Conservation (phyloP, 1,284 basidiomycete species). For the Pseudozyma tsukubaensis region DNA sequence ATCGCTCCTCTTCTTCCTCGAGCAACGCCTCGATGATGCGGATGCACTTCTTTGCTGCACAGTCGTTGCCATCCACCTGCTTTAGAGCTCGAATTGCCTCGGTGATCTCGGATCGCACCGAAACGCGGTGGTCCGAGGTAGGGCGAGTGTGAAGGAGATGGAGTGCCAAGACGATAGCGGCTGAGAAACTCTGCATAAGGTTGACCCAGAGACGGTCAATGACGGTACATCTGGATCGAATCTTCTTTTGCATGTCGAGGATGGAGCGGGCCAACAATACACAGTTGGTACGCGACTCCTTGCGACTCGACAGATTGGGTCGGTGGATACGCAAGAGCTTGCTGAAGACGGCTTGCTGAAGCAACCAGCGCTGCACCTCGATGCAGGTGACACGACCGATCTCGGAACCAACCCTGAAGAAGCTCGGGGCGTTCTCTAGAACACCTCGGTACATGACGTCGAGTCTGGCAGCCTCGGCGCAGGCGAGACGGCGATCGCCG, state of each 20-base stretch:
- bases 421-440: constrained; percentile 54
- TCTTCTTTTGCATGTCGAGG: constrained; percentile 63
- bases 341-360: constrained; percentile 64
- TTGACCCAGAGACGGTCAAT: constrained; percentile 62
- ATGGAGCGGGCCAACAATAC: constrained; percentile 62
- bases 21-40: constrained; percentile 63
- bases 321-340: constrained; percentile 63
- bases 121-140: constrained; percentile 37
- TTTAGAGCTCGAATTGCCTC: constrained; percentile 62
- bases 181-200: constrained; percentile 60
- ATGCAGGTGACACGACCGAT: constrained; percentile 45
- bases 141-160: constrained; percentile 61
- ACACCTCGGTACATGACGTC: constrained; percentile 55
- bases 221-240: constrained; percentile 57
- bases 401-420: constrained; percentile 61
- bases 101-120: constrained; percentile 60
- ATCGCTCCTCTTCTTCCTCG: constrained; percentile 62
- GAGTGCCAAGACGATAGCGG: constrained; percentile 62
- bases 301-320: constrained; percentile 50
- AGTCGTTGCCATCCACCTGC: constrained; percentile 49
- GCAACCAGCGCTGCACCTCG: constrained; percentile 64
- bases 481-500: constrained; percentile 41
- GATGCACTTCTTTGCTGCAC: constrained; percentile 55
- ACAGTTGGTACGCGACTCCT: constrained; percentile 57
- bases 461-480: constrained; percentile 41